These are phyloP conservation scores for Lachnellula willkommii DNA, from an alignment of 2,329 filamentous ascomycete genomes.

Conservation along the genomic window DNA sequence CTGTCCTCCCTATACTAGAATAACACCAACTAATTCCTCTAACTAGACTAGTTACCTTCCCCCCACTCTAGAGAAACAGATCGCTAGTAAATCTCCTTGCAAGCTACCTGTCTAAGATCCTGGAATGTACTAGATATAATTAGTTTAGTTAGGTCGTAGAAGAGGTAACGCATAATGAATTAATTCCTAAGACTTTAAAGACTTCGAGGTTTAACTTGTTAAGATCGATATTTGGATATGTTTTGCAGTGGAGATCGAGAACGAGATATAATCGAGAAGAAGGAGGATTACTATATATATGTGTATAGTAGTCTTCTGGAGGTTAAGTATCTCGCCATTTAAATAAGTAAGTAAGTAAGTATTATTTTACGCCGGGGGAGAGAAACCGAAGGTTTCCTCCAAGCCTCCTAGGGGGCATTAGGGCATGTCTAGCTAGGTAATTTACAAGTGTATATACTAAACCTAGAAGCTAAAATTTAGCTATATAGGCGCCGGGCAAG, in stretches of 20 bases:
- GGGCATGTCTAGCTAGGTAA: no score
- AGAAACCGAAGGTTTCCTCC: no score
- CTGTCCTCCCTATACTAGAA: conserved; percentile 23
- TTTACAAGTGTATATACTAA: no score
- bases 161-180: conserved; percentile 21
- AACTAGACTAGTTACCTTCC: conserved; percentile 22
- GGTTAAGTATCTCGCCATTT: conserved; percentile 17
- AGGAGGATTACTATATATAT: conserved; percentile 24
- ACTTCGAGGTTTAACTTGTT: conserved; percentile 25
- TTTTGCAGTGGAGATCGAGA: conserved; percentile 29
- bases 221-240: conserved; percentile 24
- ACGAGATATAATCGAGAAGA: conserved; percentile 29
- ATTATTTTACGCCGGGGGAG: no score
- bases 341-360: no score
- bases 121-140: conserved; percentile 15
- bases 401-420: no score
- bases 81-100: conserved; percentile 17
- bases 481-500: no score
- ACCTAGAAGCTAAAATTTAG: no score
- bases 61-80: conserved; percentile 24
- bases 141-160: conserved; percentile 14
- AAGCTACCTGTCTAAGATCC: conserved; percentile 17
- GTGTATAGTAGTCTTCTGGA: conserved; percentile 23
- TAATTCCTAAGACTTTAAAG: conserved; percentile 25
- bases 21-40: conserved; percentile 24